phyloP scores from a whole-genome alignment of 2,329 filamentous ascomycete genomes.

The Ascochyta lentis region DNA sequence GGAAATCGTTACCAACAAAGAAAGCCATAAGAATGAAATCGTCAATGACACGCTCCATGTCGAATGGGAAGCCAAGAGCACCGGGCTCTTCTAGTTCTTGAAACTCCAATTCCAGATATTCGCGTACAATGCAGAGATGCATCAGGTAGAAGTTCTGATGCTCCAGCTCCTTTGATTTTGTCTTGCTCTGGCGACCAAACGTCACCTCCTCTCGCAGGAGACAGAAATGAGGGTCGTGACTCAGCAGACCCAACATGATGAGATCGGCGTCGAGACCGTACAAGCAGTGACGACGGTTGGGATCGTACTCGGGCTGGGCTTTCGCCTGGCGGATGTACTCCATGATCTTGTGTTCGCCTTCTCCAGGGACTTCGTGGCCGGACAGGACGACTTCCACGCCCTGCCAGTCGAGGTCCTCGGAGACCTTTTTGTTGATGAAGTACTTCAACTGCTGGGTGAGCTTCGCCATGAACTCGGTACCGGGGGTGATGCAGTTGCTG shows the following conservation, averaged over 20 bases:
- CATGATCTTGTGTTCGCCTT: conserved; percentile 99
- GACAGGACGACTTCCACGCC: conserved; percentile 95
- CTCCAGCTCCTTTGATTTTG: conserved; percentile 93
- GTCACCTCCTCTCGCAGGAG: conserved; percentile 96
- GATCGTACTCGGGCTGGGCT: conserved; percentile 89
- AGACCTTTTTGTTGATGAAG: conserved; percentile 98
- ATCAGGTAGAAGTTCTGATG: conserved; percentile 99
- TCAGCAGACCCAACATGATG: conserved; percentile 97
- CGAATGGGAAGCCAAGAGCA: conserved; percentile 76
- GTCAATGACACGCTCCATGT: conserved; percentile 96
- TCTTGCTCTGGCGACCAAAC: conserved; percentile 85
- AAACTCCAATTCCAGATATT: conserved; percentile 96
- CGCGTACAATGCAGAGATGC: conserved; percentile 95
- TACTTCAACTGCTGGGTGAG: conserved; percentile 94
- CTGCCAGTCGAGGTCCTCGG: conserved; percentile 97
- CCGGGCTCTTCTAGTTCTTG: conserved; percentile 84
- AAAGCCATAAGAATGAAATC: conserved; percentile 99
- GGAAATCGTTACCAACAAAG: conserved; percentile 98
- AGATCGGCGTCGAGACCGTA: conserved; percentile 97
- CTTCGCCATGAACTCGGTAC: conserved; percentile 97
- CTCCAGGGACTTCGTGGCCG: conserved; percentile 95
- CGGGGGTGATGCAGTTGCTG: conserved; percentile 98
- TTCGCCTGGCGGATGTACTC: conserved; percentile 99
- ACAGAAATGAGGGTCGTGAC: conserved; percentile 98
- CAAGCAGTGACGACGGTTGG: conserved; percentile 93